Percentiles rank a stretch among this genome's conserved stretches.
Evolutionary conservation across 139 green algal genomes (phyloP).

Genomic region (Chlamydomonas sp.): DNA sequence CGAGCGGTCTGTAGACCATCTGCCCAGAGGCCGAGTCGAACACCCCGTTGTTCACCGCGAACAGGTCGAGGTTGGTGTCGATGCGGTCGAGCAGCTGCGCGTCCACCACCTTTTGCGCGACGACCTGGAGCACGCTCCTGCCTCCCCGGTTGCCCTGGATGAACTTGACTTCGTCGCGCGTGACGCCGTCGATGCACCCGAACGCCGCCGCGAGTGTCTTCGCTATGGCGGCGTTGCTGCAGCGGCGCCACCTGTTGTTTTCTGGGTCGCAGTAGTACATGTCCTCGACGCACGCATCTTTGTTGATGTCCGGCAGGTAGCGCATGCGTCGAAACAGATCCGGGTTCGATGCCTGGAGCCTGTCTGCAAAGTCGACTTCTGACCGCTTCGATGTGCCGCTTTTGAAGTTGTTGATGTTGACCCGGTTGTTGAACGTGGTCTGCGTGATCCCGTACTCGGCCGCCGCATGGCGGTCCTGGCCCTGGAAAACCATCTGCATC

Average conservation of each 20-base stretch:
- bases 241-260: neutral
- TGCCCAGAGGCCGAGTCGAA: neutral
- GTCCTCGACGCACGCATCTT: neutral
- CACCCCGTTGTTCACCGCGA: constrained; percentile 6
- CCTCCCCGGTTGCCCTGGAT: neutral
- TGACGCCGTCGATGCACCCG: too few relatives aligned
- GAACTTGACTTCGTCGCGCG: neutral
- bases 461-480: too few relatives aligned
- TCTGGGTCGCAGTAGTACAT: constrained; percentile 3
- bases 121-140: neutral
- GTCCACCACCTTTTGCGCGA: neutral
- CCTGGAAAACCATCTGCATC: neutral
- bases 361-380: neutral
- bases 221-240: neutral
- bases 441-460: neutral
- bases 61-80: constrained; percentile 5
- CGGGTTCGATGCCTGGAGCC: neutral
- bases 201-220: neutral
- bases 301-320: neutral
- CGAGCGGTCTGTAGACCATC: neutral
- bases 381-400: neutral
- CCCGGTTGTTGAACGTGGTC: neutral
- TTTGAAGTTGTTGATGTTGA: neutral
- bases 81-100: neutral
- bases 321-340: neutral